phyloP scores from a whole-genome alignment of 2,329 filamentous ascomycete genomes.

The Fusarium oxysporum region DNA sequence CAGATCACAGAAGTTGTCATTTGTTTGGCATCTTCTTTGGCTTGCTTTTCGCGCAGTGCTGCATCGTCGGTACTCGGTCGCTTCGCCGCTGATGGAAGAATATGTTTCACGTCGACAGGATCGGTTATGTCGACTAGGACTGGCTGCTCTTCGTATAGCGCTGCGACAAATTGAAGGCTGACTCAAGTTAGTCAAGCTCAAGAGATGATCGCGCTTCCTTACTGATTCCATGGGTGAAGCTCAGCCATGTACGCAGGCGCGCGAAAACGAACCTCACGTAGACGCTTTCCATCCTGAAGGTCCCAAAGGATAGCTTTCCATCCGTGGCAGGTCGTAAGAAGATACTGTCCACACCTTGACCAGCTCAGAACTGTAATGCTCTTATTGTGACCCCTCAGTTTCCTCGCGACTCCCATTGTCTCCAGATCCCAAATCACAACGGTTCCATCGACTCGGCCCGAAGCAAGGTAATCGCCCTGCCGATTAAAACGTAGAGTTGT shows the following conservation, averaged over 20 bases:
- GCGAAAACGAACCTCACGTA: constrained; percentile 89
- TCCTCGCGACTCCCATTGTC: constrained; percentile 95
- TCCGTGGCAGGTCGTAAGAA: constrained; percentile 92
- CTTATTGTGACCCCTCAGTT: constrained; percentile 90
- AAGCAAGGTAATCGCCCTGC: constrained; percentile 93
- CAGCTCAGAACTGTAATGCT: constrained; percentile 96
- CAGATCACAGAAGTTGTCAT: constrained; percentile 94
- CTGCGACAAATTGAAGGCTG: constrained; percentile 86
- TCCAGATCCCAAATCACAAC: constrained; percentile 98
- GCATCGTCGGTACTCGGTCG: constrained; percentile 77
- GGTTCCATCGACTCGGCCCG: constrained; percentile 92
- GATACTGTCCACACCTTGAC: constrained; percentile 90
- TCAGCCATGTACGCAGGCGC: constrained; percentile 97
- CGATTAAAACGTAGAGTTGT: constrained; percentile 87
- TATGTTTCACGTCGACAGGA: constrained; percentile 76
- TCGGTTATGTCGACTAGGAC: constrained; percentile 85
- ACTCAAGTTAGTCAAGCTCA: constrained; percentile 35
- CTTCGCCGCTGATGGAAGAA: constrained; percentile 84
- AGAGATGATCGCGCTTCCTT: constrained; percentile 38
- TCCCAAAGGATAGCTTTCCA: constrained; percentile 99
- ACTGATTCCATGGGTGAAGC: constrained; percentile 92
- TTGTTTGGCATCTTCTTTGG: constrained; percentile 92
- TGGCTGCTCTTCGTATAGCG: constrained; percentile 93
- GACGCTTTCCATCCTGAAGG: constrained; percentile 73
- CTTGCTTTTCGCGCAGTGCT: constrained; percentile 81